Base-by-base conservation (phyloP, 1,139 yeast species). In the Yamadazyma sp. region DNA sequence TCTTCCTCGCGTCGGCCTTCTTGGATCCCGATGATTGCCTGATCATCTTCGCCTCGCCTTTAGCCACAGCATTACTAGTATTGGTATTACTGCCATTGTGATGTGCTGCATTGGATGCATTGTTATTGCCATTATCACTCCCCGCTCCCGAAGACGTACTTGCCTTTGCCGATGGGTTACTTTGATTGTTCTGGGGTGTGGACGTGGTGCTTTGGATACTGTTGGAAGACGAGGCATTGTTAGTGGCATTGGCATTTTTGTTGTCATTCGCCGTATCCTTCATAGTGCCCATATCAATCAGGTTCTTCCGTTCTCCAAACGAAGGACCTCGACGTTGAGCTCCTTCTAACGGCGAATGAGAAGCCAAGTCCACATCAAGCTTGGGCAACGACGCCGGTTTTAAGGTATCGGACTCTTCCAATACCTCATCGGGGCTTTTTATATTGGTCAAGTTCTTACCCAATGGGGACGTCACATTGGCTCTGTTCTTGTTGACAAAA, bases 371-470 rank as follows among this genome's bases (percentile, higher is more conserved):
- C n/a, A 42, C 41, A 35, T 45, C 42, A 4, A 49, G 18, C 28
- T 47, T 43, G 4, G 49, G 41, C 24, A 49, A 38, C 7, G 32
- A n/a, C 2, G 43, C n/a, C n/a, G n/a, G 39, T 17, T 37, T 44
- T 36, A 49, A 47, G 3, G 48, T 36, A 35, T 15, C 30, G 24
- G 34, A 26, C 22, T 41, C 39, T 16, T 39, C 44, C 2, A 33
- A 18, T 6, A 29, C 34, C 25, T 41, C 49, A 12, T 34, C 45
- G 4, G 42, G 44, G 17, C 39, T 36, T n/a, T 39, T 36, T 8
- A 58, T 49, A 36, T 50, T 59, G 26, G 57, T 50, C 17, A 57
- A 36, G 33, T 57, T 59, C 14, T 52, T 46, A 4, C 54, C 46
- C 31, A 41, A 44, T 2, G 51, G 53, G 2, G 54, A 47, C 8